Evolutionary conservation across 2,329 filamentous ascomycete species (phyloP).

Genomic region (Didymosphaeria variabile): DNA sequence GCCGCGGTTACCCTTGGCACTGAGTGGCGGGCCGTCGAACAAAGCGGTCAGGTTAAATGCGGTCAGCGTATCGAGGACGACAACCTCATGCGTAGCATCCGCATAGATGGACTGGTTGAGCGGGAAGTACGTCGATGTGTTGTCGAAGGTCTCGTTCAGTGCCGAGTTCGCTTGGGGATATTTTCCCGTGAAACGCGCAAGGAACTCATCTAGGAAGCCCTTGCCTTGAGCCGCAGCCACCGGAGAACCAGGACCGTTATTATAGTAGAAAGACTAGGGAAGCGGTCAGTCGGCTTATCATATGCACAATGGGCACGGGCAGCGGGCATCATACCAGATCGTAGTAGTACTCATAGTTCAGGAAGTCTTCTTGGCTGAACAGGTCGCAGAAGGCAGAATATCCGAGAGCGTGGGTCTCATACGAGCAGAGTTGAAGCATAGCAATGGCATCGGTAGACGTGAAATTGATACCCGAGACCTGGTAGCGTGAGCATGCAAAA

Average conservation of each 20-base stretch:
- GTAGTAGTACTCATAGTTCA: slow-evolving; percentile 57
- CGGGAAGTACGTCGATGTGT: slow-evolving; percentile 54
- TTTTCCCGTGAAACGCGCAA: slow-evolving; percentile 38
- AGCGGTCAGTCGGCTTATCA: neutral
- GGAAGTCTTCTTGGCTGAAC: slow-evolving; percentile 54
- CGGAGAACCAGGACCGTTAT: slow-evolving; percentile 42
- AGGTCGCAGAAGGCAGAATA: slow-evolving; percentile 55
- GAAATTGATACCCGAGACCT: slow-evolving; percentile 36
- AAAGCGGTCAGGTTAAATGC: slow-evolving; percentile 44
- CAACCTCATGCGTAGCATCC: slow-evolving; percentile 55
- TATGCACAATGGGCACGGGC: neutral
- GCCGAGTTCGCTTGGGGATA: slow-evolving; percentile 32
- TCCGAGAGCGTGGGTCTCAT: slow-evolving; percentile 51
- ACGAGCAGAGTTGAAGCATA: slow-evolving; percentile 52
- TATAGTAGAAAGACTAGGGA: slow-evolving; percentile 43
- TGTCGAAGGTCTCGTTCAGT: slow-evolving; percentile 48
- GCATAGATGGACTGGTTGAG: slow-evolving; percentile 56
- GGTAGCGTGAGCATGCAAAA: slow-evolving; percentile 6
- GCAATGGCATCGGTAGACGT: slow-evolving; percentile 49
- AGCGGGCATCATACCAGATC: slow-evolving; percentile 39
- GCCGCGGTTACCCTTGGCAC: slow-evolving; percentile 25
- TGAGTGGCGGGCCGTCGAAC: slow-evolving; percentile 38
- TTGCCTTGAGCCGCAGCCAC: slow-evolving; percentile 46
- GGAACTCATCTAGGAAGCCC: slow-evolving; percentile 40
- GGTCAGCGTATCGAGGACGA: slow-evolving; percentile 39